These are phyloP conservation scores for Coemansia sp. DNA, from an alignment of 192 early-diverging fungal genomes.

Conservation along the genomic window DNA sequence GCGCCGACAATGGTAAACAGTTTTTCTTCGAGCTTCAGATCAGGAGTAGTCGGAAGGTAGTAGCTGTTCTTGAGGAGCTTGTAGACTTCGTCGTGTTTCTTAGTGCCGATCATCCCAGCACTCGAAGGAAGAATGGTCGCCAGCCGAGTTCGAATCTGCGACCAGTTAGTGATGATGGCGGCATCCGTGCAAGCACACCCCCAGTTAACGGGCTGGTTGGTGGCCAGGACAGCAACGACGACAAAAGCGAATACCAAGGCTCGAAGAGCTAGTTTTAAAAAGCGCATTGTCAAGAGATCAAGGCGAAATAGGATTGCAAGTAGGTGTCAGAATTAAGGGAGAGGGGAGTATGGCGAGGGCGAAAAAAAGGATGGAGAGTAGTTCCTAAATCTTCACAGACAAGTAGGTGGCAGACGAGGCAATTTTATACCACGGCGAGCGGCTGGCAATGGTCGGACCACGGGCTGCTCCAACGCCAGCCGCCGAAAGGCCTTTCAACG, in stretches of 20 bases:
- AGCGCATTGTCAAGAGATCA: not conserved
- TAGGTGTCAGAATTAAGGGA: not conserved
- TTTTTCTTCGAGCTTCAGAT: not conserved
- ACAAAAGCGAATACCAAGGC: not conserved
- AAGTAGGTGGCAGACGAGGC: not conserved
- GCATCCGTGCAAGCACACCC: not conserved
- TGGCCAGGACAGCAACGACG: not conserved
- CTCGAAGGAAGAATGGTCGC: not conserved
- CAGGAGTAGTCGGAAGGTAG: not conserved
- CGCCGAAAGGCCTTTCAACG: not conserved
- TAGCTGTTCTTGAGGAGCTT: not conserved
- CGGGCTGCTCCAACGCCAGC: not conserved
- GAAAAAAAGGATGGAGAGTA: not conserved
- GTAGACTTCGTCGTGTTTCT: not conserved
- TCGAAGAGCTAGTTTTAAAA: not conserved
- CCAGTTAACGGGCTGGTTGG: not conserved
- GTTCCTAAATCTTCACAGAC: not conserved
- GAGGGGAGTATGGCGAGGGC: not conserved
- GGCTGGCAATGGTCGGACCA: not conserved
- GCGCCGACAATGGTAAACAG: not conserved
- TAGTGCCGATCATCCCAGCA: not conserved
- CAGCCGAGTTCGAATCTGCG: not conserved
- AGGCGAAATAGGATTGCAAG: not conserved
- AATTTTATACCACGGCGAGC: not conserved
- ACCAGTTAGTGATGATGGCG: not conserved